These are phyloP conservation scores for Onygena corvina DNA, from an alignment of 2,329 filamentous ascomycete species.

Conservation along the genomic window DNA sequence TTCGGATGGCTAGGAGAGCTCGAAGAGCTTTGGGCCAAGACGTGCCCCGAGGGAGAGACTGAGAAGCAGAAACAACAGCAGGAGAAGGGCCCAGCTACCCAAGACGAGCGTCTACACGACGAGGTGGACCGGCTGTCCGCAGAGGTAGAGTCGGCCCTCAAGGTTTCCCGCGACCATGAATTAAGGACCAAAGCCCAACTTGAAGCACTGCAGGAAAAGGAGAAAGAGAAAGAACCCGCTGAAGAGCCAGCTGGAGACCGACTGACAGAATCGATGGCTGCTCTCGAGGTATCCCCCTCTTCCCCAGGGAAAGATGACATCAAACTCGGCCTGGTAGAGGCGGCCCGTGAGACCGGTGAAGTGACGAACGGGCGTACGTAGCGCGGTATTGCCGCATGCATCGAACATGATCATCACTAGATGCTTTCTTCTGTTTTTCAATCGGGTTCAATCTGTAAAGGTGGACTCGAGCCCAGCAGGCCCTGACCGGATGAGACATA, in stretches of 20 bases:
- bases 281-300: neutral
- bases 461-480: too few species aligned
- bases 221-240: neutral
- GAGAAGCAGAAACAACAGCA: slow-evolving; percentile 27
- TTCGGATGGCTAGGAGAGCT: slow-evolving; percentile 80
- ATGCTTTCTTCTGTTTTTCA: neutral
- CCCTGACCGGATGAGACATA: too few species aligned
- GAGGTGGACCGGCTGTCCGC: slow-evolving; percentile 48
- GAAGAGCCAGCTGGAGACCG: neutral
- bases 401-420: too few species aligned
- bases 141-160: slow-evolving; percentile 46
- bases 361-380: too few species aligned
- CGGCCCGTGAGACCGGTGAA: neutral
- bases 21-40: slow-evolving; percentile 58
- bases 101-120: slow-evolving; percentile 46
- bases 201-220: slow-evolving; percentile 11
- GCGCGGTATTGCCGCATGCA: too few species aligned
- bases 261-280: neutral
- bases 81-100: slow-evolving; percentile 31
- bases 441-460: too few species aligned
- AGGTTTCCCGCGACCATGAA: slow-evolving; percentile 37
- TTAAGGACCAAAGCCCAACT: slow-evolving; percentile 29
- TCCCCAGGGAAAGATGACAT: neutral
- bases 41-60: slow-evolving; percentile 50
- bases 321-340: neutral